These are phyloP conservation scores for Hippophae tibetana DNA, from an alignment of 306 rosid species.

Conservation along the genomic window DNA sequence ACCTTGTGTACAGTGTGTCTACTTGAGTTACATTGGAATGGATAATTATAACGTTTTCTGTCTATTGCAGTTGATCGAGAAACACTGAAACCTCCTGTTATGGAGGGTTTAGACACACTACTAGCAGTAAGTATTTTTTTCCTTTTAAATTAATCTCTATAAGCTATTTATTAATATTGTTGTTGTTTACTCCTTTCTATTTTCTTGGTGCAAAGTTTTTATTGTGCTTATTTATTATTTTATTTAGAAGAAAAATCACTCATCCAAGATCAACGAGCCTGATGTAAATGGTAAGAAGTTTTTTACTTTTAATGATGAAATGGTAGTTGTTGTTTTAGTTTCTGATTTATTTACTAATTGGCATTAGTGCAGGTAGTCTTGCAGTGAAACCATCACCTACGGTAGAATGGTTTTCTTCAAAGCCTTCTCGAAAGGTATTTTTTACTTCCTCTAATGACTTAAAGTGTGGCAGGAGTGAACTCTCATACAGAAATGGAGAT, in stretches of 20 bases:
- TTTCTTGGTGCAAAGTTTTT: not conserved
- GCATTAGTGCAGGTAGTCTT: slow-evolving; percentile 38
- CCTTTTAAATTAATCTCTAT: not conserved
- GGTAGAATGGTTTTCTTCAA: slow-evolving; percentile 59
- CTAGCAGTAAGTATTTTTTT: slow-evolving; percentile 37
- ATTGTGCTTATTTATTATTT: slow-evolving; percentile 20
- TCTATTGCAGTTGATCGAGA: slow-evolving; percentile 47
- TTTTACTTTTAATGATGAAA: slow-evolving; percentile 14
- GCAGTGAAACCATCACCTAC: slow-evolving; percentile 37
- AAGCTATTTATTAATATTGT: not conserved
- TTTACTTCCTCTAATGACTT: slow-evolving; percentile 4
- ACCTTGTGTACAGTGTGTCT: too few relatives aligned
- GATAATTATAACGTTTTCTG: too few relatives aligned
- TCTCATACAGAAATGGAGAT: too few relatives aligned
- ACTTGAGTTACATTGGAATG: too few relatives aligned
- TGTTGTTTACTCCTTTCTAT: not conserved
- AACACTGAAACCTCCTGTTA: slow-evolving; percentile 47
- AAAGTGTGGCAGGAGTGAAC: too few relatives aligned
- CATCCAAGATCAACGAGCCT: slow-evolving; percentile 33
- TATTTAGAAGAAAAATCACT: slow-evolving; percentile 52
- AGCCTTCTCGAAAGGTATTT: slow-evolving; percentile 58
- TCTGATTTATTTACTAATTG: slow-evolving; percentile 13
- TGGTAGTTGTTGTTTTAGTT: slow-evolving; percentile 8
- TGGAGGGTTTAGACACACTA: slow-evolving; percentile 64
- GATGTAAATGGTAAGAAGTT: slow-evolving; percentile 38